Evolutionary conservation across 2,329 filamentous ascomycete species (phyloP), one percentile per base, ranked within the genome.

Genomic region (Pseudogymnoascus sp.): DNA sequence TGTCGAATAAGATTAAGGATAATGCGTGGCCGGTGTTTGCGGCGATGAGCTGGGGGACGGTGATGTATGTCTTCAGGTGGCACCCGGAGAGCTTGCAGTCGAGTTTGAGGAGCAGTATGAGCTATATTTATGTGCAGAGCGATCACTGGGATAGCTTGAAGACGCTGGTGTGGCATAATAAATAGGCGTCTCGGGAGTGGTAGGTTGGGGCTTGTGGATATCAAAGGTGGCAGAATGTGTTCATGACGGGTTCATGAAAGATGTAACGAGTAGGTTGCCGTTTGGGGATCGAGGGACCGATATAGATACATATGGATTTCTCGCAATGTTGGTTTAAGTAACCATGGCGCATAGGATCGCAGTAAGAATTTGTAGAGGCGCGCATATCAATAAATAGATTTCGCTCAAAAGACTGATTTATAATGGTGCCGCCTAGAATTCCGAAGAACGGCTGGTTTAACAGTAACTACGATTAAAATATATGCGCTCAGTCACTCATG

Each of bases 1-100:
- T 73, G 72, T 65, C 75, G 63, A 69, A 71, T 59, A 66, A 68
- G 38, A 85, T 91, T 70, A 83, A 80, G 70, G 74, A 85, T 73
- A 88, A 93, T 72, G 90, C 90, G 63, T 99, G 95, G 93, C 91
- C 93, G 1, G 88, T 88, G 1, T 99, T 99, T 77, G 93, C 95
- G 44, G 90, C 88, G 69, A 71, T 93, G 67, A 96, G 89, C 72
- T 99, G 95, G 95, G 95, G 88, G 4, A 80, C 86, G 72, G 92
- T 99, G 67, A 99, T 99, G 95, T 91, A 93, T 78, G 77, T 99
- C 65, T 99, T 97, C 80, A 85, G 90, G 70, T 90, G 89, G 84
- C 88, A 97, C 78, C 92, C 95, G 4, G 91, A 96, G 71, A 91
- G 90, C 63, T 83, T 99, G 73, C 95, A 97, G 82, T 86, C 88